Percentiles rank a stretch among this genome's conserved stretches.
Conservation (phyloP, 805 yeast genomes). For the Zygosaccharomyces rouxii region DNA sequence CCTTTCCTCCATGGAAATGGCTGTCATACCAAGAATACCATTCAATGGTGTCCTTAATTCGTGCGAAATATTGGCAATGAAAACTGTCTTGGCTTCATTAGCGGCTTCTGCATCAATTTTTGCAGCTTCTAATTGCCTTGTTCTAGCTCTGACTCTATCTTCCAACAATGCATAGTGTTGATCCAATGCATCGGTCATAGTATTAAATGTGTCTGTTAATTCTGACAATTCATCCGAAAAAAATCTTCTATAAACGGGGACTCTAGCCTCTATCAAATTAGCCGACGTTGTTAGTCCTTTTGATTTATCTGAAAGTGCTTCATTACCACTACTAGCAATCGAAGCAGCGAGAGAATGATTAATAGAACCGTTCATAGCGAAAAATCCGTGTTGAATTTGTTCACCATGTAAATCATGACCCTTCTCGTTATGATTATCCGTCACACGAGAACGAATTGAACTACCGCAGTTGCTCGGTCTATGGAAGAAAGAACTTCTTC, state of each 20-base stretch:
- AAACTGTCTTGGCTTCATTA: constrained; percentile 92
- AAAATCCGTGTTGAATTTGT: neutral
- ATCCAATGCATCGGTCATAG: constrained; percentile 84
- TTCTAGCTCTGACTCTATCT: constrained; percentile 80
- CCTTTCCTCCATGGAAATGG: constrained; percentile 84
- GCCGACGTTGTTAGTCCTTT: constrained; percentile 30
- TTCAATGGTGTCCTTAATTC: constrained; percentile 93
- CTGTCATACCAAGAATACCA: constrained; percentile 94
- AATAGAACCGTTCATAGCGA: constrained; percentile 13
- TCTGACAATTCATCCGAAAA: constrained; percentile 84
- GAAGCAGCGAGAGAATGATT: constrained; percentile 11
- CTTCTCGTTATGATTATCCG: constrained; percentile 8
- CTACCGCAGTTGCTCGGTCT: constrained; percentile 9
- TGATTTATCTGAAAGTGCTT: constrained; percentile 16
- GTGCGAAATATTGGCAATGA: constrained; percentile 87
- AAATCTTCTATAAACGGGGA: constrained; percentile 46
- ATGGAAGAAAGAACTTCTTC: constrained; percentile 21
- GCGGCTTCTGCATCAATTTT: constrained; percentile 90
- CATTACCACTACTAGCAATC: constrained; percentile 12
- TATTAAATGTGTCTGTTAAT: constrained; percentile 81
- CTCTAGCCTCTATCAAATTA: constrained; percentile 37
- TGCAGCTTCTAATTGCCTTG: constrained; percentile 83
- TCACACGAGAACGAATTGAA: constrained; percentile 9
- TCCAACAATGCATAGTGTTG: constrained; percentile 80
- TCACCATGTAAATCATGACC: constrained; percentile 6